These are phyloP conservation scores for Helminthosporium solani DNA, from an alignment of 2,329 filamentous ascomycete species.

Conservation along the genomic window DNA sequence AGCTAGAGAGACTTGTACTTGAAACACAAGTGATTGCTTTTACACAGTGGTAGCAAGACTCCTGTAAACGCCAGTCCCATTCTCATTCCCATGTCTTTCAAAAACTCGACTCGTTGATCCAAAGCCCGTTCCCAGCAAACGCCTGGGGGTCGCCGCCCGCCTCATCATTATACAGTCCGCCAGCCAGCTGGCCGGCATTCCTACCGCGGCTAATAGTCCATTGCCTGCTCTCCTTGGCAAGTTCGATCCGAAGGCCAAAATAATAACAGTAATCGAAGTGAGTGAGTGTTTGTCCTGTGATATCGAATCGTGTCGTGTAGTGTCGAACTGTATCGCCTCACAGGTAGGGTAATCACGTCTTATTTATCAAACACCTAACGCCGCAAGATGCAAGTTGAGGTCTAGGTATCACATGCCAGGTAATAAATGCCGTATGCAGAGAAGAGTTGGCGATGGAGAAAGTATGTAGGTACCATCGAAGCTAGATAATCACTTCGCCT, in stretches of 20 bases:
- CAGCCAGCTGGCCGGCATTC: not conserved
- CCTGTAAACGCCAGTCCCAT: not conserved
- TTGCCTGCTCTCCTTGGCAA: not conserved
- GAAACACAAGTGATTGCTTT: not conserved
- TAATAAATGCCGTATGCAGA: constrained; percentile 2
- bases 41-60: not conserved
- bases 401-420: not conserved
- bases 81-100: not conserved
- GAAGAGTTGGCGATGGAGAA: not conserved
- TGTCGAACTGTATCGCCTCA: not conserved
- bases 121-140: not conserved
- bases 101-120: not conserved
- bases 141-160: constrained; percentile 3
- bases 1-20: not conserved
- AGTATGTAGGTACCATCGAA: not conserved
- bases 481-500: constrained; percentile 17
- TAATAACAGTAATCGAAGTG: not conserved
- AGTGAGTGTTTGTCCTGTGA: not conserved
- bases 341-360: constrained; percentile 11
- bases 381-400: constrained; percentile 1
- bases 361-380: constrained; percentile 24
- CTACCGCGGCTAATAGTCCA: not conserved
- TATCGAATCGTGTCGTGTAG: not conserved
- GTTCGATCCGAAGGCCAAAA: not conserved
- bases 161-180: not conserved